phyloP scores from a whole-genome alignment of 345 rosid species.

The Passiflora organensis region DNA sequence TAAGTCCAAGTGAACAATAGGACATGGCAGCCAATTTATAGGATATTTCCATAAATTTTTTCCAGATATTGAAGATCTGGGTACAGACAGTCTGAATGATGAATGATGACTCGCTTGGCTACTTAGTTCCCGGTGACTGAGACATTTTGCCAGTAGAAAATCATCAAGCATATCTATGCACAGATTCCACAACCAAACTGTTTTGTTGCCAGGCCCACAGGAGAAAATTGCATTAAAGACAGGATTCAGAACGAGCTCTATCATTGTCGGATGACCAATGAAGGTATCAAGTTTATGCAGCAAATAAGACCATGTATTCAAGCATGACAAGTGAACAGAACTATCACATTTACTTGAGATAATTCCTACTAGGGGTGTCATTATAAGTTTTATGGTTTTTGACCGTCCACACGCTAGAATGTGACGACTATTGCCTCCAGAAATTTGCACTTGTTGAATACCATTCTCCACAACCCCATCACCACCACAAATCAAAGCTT shows the following conservation, averaged over 20 bases:
- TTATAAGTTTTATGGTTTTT: slow-evolving; percentile 47
- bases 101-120: slow-evolving; percentile 16
- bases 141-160: slow-evolving; percentile 29
- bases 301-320: slow-evolving; percentile 52
- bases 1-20: slow-evolving; percentile 35
- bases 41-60: slow-evolving; percentile 25
- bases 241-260: slow-evolving; percentile 40
- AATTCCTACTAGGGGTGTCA: slow-evolving; percentile 47
- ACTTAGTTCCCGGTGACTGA: slow-evolving; percentile 15
- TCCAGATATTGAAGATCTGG: slow-evolving; percentile 22
- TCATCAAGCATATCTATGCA: slow-evolving; percentile 44
- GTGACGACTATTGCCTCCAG: slow-evolving; percentile 16
- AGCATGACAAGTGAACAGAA: slow-evolving; percentile 41
- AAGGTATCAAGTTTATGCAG: slow-evolving; percentile 43
- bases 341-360: slow-evolving; percentile 38
- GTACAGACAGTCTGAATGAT: slow-evolving; percentile 11
- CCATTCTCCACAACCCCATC: slow-evolving; percentile 16
- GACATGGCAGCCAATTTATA: slow-evolving; percentile 51
- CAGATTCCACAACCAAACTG: slow-evolving; percentile 37
- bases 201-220: slow-evolving; percentile 24
- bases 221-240: slow-evolving; percentile 39
- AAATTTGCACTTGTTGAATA: slow-evolving; percentile 6
- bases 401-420: slow-evolving; percentile 22
- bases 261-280: slow-evolving; percentile 29
- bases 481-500: slow-evolving; percentile 12